Conservation (phyloP, 495 filamentous ascomycete genomes). For the Hyphodiscus hymeniophilus region DNA sequence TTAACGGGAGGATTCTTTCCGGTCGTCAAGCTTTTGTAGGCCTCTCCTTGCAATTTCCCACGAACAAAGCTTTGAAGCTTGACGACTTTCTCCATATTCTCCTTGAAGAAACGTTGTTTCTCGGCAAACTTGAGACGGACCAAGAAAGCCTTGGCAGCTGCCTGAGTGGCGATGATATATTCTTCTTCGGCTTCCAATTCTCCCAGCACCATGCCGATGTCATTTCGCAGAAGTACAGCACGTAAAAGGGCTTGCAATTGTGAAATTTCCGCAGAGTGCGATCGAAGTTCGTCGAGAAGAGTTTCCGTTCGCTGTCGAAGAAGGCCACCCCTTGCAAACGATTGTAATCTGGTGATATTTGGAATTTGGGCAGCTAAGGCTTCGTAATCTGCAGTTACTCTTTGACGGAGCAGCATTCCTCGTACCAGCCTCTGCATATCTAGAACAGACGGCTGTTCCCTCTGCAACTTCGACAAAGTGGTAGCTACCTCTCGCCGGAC, state of each 20-base stretch:
- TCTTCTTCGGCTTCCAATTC: conserved; percentile 79
- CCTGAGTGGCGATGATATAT: conserved; percentile 62
- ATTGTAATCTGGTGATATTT: conserved; percentile 59
- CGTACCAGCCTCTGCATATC: conserved; percentile 38
- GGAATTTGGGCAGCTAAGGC: conserved; percentile 50
- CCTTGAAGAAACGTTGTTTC: conserved; percentile 78
- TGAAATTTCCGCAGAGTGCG: conserved; percentile 48
- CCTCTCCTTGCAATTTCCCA: conserved; percentile 89
- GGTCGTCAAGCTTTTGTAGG: conserved; percentile 89
- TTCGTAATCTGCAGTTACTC: conserved; percentile 40
- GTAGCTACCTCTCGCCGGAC: conserved; percentile 38
- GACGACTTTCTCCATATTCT: conserved; percentile 98
- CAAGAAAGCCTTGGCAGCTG: conserved; percentile 62
- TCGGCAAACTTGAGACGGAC: conserved; percentile 70
- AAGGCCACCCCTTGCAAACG: conserved; percentile 55
- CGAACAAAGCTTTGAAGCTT: conserved; percentile 97
- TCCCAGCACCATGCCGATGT: conserved; percentile 59
- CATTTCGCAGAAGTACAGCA: conserved; percentile 67
- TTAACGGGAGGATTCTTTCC: conserved; percentile 97
- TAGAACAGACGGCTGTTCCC: conserved; percentile 33
- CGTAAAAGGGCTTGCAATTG: conserved; percentile 65
- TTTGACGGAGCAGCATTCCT: conserved; percentile 44
- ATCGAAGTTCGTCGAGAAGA: conserved; percentile 48
- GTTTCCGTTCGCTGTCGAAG: conserved; percentile 41
- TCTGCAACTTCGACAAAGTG: conserved; percentile 31